Percentiles rank a stretch among this genome's conserved stretches.
Evolutionary conservation across 2,329 filamentous ascomycete genomes (phyloP).

Genomic region (Fusarium chlamydosporum): DNA sequence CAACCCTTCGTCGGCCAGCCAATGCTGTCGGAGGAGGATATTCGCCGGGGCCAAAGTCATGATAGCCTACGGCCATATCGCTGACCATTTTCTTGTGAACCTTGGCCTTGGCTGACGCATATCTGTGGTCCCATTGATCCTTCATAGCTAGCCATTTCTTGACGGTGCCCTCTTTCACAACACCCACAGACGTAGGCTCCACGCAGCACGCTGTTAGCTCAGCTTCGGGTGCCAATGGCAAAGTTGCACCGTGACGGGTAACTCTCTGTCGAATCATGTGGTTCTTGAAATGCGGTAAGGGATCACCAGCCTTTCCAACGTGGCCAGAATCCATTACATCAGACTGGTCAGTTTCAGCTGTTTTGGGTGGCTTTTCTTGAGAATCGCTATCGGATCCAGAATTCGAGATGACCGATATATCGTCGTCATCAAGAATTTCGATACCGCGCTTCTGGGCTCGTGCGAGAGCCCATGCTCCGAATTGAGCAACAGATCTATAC

Average conservation of each 20-base stretch:
- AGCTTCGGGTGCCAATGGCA: conserved; percentile 73
- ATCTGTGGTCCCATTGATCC: conserved; percentile 79
- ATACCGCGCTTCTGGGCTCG: conserved; percentile 84
- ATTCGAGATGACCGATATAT: conserved; percentile 79
- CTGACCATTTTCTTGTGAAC: conserved; percentile 80
- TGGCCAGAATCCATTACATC: conserved; percentile 51
- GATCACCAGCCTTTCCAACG: conserved; percentile 90
- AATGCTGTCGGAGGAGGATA: conserved; percentile 86
- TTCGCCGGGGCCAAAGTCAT: conserved; percentile 78
- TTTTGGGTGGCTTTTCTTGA: conserved; percentile 42
- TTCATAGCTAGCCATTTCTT: conserved; percentile 86
- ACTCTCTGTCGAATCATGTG: conserved; percentile 95
- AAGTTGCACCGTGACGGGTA: conserved; percentile 81
- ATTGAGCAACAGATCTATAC: conserved; percentile 93
- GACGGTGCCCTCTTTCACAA: conserved; percentile 84
- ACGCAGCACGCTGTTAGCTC: conserved; percentile 77
- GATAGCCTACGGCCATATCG: conserved; percentile 80
- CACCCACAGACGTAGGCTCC: conserved; percentile 75
- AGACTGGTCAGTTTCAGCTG: conserved; percentile 32
- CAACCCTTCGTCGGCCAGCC: conserved; percentile 74
- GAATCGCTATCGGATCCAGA: conserved; percentile 61
- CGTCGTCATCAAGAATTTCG: conserved; percentile 84
- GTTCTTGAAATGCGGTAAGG: conserved; percentile 81
- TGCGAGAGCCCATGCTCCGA: conserved; percentile 91
- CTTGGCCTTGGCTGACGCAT: conserved; percentile 75